These are phyloP conservation scores for Tephrocybe sp. DNA, from an alignment of 768 basidiomycete species.

Conservation along the genomic window DNA sequence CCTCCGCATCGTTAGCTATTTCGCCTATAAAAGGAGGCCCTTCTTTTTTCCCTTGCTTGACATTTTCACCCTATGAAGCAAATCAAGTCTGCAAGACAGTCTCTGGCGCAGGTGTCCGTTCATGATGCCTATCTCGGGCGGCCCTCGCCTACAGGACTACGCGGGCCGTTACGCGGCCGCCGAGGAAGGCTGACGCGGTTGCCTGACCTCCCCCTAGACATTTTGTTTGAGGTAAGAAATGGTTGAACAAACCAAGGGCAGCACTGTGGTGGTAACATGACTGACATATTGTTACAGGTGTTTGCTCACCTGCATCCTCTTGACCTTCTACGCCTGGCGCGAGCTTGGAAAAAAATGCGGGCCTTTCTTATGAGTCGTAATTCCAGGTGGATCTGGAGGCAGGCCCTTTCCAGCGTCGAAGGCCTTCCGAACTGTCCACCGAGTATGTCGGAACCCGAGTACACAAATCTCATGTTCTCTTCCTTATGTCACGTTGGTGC, in stretches of 20 bases:
- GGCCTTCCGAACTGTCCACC: slow-evolving; percentile 43
- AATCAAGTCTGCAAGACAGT: neutral
- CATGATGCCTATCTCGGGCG: neutral
- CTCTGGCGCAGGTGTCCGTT: slow-evolving; percentile 3
- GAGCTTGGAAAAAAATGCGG: slow-evolving; percentile 42
- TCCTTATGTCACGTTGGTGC: slow-evolving; percentile 41
- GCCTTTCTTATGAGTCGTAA: slow-evolving; percentile 40
- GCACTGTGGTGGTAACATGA: no score
- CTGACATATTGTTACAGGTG: slow-evolving; percentile 23
- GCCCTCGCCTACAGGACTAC: neutral
- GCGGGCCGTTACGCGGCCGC: slow-evolving; percentile 8
- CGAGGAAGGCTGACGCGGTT: slow-evolving; percentile 13
- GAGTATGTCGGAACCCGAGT: slow-evolving; percentile 44
- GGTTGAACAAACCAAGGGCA: neutral
- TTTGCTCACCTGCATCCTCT: slow-evolving; percentile 44
- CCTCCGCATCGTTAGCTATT: slow-evolving; percentile 4
- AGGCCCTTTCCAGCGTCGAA: slow-evolving; percentile 34
- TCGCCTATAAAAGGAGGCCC: neutral
- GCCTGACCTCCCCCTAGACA: slow-evolving; percentile 17
- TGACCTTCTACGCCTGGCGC: slow-evolving; percentile 44
- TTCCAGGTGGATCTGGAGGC: slow-evolving; percentile 40
- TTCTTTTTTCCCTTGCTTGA: neutral
- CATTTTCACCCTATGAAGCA: slow-evolving; percentile 5
- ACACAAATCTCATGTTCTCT: slow-evolving; percentile 43
- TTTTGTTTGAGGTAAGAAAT: slow-evolving; percentile 16